Evolutionary conservation across 108 stramenopile genomes (phyloP).

Genomic region (Fragilaria radians): DNA sequence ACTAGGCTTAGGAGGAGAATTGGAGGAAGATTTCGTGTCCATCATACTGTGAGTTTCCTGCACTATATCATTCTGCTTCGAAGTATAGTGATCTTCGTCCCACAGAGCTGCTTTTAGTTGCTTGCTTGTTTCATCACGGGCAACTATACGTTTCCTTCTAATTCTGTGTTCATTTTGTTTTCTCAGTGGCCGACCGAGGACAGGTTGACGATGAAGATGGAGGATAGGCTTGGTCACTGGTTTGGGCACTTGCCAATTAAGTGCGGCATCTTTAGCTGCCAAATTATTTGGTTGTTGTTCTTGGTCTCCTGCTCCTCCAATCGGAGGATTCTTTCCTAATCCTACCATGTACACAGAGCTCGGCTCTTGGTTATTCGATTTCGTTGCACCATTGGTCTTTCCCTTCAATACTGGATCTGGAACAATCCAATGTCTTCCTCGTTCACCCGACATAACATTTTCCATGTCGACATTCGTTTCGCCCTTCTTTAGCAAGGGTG

Average conservation of each 20-base stretch:
- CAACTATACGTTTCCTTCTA: no score
- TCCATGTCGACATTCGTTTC: background rate
- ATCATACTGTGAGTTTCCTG: background rate
- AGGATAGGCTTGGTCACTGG: no score
- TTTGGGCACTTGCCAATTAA: background rate
- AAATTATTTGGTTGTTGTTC: no score
- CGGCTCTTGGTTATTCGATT: background rate
- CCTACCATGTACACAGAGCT: background rate
- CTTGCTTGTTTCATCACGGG: constrained; percentile 16
- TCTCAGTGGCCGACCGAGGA: no score
- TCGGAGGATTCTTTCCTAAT: background rate
- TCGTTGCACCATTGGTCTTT: background rate
- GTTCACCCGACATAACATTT: background rate
- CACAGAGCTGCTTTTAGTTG: constrained; percentile 41
- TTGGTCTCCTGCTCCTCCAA: no score
- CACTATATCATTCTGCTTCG: constrained; percentile 7
- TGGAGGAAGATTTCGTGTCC: background rate
- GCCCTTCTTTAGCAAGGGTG: background rate
- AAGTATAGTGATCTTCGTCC: constrained; percentile 46
- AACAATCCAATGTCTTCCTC: background rate
- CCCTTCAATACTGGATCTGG: background rate
- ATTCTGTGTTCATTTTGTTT: no score
- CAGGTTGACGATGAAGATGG: no score
- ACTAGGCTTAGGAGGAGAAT: constrained; percentile 8
- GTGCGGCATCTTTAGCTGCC: background rate